Percentiles rank a stretch among this genome's conserved stretches.
These are phyloP conservation scores for Heracleum sosnowskyi DNA, from an alignment of 129 eudicot species.

Conservation along the genomic window DNA sequence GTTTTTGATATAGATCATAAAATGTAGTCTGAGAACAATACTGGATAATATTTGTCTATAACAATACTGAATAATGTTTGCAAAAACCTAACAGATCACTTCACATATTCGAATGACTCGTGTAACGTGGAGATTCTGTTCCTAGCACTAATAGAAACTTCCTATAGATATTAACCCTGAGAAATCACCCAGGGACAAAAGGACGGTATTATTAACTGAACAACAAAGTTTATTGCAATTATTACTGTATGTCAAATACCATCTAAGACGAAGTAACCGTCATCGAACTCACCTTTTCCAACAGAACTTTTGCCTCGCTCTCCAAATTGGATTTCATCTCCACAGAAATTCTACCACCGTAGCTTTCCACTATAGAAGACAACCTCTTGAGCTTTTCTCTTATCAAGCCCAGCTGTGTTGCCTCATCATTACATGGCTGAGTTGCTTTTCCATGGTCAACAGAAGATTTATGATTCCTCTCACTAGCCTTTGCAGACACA, in stretches of 20 bases:
- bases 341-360: conserved; percentile 24
- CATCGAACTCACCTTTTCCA: conserved; percentile 36
- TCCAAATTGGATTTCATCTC: conserved; percentile 31
- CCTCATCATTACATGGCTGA: conserved; percentile 13
- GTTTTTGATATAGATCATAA: too few relatives aligned
- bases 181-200: background rate
- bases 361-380: conserved; percentile 26
- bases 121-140: background rate
- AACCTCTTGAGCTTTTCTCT: conserved; percentile 27
- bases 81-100: background rate
- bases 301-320: conserved; percentile 30
- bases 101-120: background rate
- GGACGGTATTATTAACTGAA: background rate
- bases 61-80: background rate
- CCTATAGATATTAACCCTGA: background rate
- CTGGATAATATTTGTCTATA: background rate
- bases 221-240: background rate
- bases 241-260: background rate
- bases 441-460: background rate
- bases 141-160: background rate
- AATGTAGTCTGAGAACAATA: background rate
- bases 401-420: conserved; percentile 13
- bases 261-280: conserved; percentile 11
- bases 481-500: background rate
- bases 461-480: background rate